These are phyloP conservation scores for Euclidium syriacum DNA, from an alignment of 345 rosid genomes.

Conservation along the genomic window DNA sequence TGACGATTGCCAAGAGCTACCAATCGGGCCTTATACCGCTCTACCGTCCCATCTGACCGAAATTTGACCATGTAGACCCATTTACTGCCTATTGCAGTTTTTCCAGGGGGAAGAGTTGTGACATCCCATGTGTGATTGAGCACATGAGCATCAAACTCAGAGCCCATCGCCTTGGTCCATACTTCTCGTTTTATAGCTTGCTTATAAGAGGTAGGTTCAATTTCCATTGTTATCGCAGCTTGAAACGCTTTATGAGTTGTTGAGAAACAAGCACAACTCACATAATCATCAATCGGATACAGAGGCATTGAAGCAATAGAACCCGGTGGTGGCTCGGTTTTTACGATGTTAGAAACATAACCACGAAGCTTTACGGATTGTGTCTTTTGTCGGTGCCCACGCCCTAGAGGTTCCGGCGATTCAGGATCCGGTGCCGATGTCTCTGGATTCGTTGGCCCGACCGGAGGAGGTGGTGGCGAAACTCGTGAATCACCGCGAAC, in stretches of 20 bases:
- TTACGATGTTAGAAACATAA: too few species aligned
- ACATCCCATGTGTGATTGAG: not conserved
- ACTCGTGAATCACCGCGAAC: too few species aligned
- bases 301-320: too few species aligned
- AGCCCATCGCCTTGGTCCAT: not conserved
- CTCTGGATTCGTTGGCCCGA: too few species aligned
- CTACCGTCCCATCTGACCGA: not conserved
- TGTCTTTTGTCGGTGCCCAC: not conserved
- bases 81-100: not conserved
- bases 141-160: not conserved
- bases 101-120: not conserved
- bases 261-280: not conserved
- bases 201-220: not conserved
- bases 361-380: too few species aligned
- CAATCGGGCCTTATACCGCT: not conserved
- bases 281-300: not conserved
- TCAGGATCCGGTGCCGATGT: too few species aligned
- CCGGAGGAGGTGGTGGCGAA: not conserved
- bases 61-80: not conserved
- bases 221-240: not conserved
- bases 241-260: not conserved
- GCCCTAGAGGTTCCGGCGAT: too few species aligned
- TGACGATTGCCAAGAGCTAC: not conserved
- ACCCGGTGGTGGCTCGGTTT: too few species aligned
- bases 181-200: not conserved